Evolutionary conservation across 495 filamentous ascomycete genomes (phyloP).

Genomic region (Lepidopterella palustris): DNA sequence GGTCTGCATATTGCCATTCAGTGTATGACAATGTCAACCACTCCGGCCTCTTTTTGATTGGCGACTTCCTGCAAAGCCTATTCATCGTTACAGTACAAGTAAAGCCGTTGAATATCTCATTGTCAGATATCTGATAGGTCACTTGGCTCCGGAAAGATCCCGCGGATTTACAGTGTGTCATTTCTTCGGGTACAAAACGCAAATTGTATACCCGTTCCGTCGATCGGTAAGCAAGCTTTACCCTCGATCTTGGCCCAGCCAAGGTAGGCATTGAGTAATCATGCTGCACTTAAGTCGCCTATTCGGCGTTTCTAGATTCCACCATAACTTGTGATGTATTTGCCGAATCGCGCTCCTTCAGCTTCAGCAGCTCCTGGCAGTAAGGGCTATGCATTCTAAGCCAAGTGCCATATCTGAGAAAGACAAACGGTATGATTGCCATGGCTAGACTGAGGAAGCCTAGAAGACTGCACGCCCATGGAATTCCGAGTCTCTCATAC

Average conservation of each 20-base stretch:
- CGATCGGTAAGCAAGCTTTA: constrained; percentile 4
- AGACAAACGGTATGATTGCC: constrained; percentile 9
- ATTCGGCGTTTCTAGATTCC: constrained; percentile 2
- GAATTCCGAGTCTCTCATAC: constrained; percentile 44
- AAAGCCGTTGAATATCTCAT: no score
- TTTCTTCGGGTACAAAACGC: no score
- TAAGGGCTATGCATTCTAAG: constrained; percentile 4
- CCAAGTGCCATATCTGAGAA: constrained; percentile 1
- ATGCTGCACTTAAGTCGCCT: constrained; percentile 2
- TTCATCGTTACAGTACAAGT: no score
- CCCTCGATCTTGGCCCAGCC: constrained; percentile 1
- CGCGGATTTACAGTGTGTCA: no score
- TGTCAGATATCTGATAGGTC: no score
- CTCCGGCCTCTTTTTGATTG: no score
- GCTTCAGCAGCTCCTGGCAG: constrained; percentile 2
- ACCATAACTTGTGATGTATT: constrained; percentile 4
- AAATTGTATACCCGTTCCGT: no score
- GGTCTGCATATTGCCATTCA: no score
- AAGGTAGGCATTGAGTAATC: constrained; percentile 4
- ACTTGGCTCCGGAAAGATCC: no score
- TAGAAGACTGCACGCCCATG: constrained; percentile 2
- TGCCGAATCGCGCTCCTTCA: constrained; percentile 3
- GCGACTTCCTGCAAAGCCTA: no score
- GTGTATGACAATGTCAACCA: no score
- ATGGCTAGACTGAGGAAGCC: constrained; percentile 8